Evolutionary conservation across 2,329 filamentous ascomycete genomes (phyloP), one percentile per base, ranked within the genome.

Genomic region (Aphanoascus verrucosus): DNA sequence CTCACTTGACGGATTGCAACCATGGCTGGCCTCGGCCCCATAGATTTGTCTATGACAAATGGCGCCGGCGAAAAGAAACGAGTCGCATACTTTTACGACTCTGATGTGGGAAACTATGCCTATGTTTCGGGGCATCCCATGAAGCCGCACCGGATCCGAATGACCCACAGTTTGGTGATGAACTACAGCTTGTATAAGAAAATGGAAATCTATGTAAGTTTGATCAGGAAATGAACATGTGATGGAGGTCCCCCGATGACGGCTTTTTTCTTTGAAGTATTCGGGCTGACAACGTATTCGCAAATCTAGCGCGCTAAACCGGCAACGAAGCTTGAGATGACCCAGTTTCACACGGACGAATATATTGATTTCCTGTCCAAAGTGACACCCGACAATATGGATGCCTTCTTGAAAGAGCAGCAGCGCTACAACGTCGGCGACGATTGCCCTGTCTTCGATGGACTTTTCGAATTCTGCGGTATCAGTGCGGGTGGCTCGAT

Each of bases 361-460:
- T 85, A 85, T 66, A 82, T 85, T 64, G 82, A 85, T 54, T 85
- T 85, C 64, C 73, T 85, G 42, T 80, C 81, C 57, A 94, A 94
- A 63, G 93, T 98, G 53, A 97, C 93, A 0, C 94, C 93, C 1
- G 93, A 98, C 73, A 98, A 98, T 67, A 97, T 97, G 88, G 94
- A 98, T 62, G 81, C 80, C 59, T 97, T 88, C 66, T 80, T 84
- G 61, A 86, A 90, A 62, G 93, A 98, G 68, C 90, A 97, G 68
- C 85, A 87, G 80, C 81, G 76, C 60, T 85, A 84, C 70, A 85
- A 85, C 56, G 81, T 85, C 53, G 82, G 82, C 52, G 82, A 78
- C 53, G 76, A 78, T 58, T 78, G 75, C 61, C 82, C 82, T 1
- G 82, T 85, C 0, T 85, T 85, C 57, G 82, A 85, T 60, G 82